A percentile compares a stretch with the other conserved stretches of the same genome.
Conservation (phyloP, 768 basidiomycete genomes). For the Ramaria sp. region DNA sequence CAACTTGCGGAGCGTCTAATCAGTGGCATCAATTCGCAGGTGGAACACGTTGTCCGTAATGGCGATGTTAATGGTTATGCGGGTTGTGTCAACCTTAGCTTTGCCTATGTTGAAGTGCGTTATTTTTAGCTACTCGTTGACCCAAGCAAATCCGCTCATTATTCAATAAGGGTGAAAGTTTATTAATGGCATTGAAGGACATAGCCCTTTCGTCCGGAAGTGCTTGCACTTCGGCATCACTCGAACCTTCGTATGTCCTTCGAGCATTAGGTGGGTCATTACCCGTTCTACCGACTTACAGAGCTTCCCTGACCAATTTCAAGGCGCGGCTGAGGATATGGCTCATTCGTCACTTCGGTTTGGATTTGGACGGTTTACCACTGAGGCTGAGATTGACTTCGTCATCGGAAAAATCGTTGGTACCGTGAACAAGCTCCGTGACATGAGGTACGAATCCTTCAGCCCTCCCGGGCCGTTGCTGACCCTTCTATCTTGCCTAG, state of each 20-base stretch:
- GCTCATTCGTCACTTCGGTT: constrained; percentile 97
- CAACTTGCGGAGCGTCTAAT: constrained; percentile 74
- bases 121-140: too few relatives aligned
- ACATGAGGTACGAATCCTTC: constrained; percentile 64
- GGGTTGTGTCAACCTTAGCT: constrained; percentile 92
- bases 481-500: constrained; percentile 25
- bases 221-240: constrained; percentile 95
- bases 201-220: constrained; percentile 96
- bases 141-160: background rate
- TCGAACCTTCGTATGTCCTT: constrained; percentile 97
- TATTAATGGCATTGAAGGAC: constrained; percentile 98
- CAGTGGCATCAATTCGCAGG: constrained; percentile 66
- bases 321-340: constrained; percentile 96
- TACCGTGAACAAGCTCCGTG: constrained; percentile 80
- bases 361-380: constrained; percentile 96
- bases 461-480: constrained; percentile 1
- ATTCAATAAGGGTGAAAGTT: constrained; percentile 63
- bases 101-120: constrained; percentile 75
- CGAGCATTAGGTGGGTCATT: constrained; percentile 68
- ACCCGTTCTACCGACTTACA: background rate
- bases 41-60: constrained; percentile 89
- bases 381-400: constrained; percentile 92
- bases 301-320: background rate
- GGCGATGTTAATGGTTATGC: constrained; percentile 88
- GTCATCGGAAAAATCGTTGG: constrained; percentile 80